phyloP scores from a whole-genome alignment of 441 rosid genomes.

The Pelargonium fulgidum region DNA sequence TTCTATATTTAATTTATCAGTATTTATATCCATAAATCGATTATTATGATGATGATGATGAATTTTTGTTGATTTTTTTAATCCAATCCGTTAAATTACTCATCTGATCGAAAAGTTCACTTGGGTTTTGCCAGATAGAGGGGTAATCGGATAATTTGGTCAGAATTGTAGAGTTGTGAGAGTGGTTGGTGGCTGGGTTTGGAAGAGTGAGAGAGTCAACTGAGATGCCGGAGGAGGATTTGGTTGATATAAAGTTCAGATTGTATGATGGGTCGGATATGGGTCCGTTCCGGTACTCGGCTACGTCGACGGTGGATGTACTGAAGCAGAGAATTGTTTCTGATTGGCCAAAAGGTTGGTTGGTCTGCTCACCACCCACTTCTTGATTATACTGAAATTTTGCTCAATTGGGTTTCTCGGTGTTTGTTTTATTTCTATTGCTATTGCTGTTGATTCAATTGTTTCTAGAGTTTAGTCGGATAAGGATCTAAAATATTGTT shows the following conservation, averaged over 20 bases:
- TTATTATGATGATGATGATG: not conserved
- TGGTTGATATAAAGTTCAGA: constrained; percentile 78
- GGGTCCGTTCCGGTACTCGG: constrained; percentile 81
- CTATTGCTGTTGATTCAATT: not conserved
- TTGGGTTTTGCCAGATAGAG: constrained; percentile 19
- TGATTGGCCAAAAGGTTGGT: constrained; percentile 90
- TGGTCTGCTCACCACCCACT: not conserved
- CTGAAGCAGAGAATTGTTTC: constrained; percentile 84
- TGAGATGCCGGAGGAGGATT: constrained; percentile 81
- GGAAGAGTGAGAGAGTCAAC: constrained; percentile 25
- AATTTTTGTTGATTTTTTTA: not conserved
- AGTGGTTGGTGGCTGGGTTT: constrained; percentile 22
- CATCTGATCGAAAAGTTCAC: not conserved
- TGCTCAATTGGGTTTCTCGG: not conserved
- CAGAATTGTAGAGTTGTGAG: constrained; percentile 11
- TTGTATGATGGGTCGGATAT: constrained; percentile 86
- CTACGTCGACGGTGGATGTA: constrained; percentile 73
- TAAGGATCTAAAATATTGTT: not conserved
- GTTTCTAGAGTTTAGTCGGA: not conserved
- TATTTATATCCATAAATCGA: not conserved
- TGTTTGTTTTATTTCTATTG: not conserved
- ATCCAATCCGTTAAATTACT: too few species aligned
- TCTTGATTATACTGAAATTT: not conserved
- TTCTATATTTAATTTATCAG: not conserved
- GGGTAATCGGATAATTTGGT: constrained; percentile 16